Evolutionary conservation across 495 filamentous ascomycete genomes (phyloP).

Genomic region (Aspergillus kassunensis): DNA sequence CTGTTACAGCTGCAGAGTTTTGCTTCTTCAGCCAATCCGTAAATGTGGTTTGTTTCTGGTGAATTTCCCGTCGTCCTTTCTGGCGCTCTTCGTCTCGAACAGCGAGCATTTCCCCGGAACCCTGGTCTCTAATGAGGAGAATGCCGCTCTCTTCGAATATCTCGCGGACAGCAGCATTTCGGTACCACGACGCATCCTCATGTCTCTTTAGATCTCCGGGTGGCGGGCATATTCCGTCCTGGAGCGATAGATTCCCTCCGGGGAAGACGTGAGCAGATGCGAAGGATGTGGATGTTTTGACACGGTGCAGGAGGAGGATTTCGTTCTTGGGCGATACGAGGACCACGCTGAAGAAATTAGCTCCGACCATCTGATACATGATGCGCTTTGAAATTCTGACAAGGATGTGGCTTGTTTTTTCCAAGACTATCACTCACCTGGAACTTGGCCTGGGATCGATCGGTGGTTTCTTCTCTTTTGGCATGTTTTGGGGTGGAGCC

Average conservation of each 20-base stretch:
- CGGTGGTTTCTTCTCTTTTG: constrained; percentile 21
- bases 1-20: constrained; percentile 58
- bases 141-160: constrained; percentile 95
- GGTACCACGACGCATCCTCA: constrained; percentile 63
- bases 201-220: constrained; percentile 49
- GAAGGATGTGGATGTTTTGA: constrained; percentile 76
- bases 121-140: constrained; percentile 60
- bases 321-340: constrained; percentile 82
- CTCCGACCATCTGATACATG: not conserved
- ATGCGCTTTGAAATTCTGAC: not conserved
- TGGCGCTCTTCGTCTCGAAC: constrained; percentile 59
- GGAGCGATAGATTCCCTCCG: constrained; percentile 74
- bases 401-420: not conserved
- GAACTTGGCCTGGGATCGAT: constrained; percentile 37
- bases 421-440: constrained; percentile 18
- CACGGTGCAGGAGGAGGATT: constrained; percentile 82
- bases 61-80: constrained; percentile 62
- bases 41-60: constrained; percentile 59
- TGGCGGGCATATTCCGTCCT: constrained; percentile 59
- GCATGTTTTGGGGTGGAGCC: constrained; percentile 18
- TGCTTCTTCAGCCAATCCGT: constrained; percentile 58
- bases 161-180: constrained; percentile 79
- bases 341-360: constrained; percentile 58
- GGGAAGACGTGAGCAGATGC: constrained; percentile 94
- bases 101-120: constrained; percentile 47